Base-by-base conservation (phyloP, 192 early-diverging fungal genomes). In the Entomortierella lignicola region DNA sequence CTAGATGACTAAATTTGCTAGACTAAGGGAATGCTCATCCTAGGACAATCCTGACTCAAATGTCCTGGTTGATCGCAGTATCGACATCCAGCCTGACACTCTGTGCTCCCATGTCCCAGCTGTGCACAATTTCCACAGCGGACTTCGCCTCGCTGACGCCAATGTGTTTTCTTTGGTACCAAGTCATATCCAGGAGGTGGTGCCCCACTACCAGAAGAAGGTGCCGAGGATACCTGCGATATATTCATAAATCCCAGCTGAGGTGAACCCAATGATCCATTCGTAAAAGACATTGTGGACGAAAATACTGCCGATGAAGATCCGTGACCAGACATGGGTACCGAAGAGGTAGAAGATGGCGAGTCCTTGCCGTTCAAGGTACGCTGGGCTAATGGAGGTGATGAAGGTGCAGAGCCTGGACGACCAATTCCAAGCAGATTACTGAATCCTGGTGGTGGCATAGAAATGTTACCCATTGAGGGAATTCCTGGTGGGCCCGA, bases 111-210 rank as follows among this genome's bases (percentile, higher is more conserved):
- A 58, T 88, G 86, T 8, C 85, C 83, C 42, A 72, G 32, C 52
- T 83, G 81, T 13, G 82, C 86, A 52, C 86, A 87, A 48, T 88
- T 86, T 25, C 86, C 86, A 27, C 85, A 88, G 4, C 85, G 67
- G 0, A 87, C 66, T 27, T 69, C 62, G 44, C 73, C 70, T 55
- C 59, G 63, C 54, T 68, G 58, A 51, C 72, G 64, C 64, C 64
- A 71, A 53, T 72, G 67, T 18, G 63, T 59, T 60, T 69, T 69
- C 57, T 56, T 81, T 58, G 66, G 63, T 30, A 43, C 48, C 18
- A 64, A 31, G 27, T 65, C 54, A 42, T 64, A 69, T 37, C 65
- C 70, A 53, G 75, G 53, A 55, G 73, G 66, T 21, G 70, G n/a
- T 4, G 44, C 30, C 30, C 32, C 51, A 25, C 55, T 34, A 51